A percentile compares a stretch with the other conserved stretches of the same genome.
phyloP scores from a whole-genome alignment of 768 basidiomycete species.

The Termitomyces sp. region DNA sequence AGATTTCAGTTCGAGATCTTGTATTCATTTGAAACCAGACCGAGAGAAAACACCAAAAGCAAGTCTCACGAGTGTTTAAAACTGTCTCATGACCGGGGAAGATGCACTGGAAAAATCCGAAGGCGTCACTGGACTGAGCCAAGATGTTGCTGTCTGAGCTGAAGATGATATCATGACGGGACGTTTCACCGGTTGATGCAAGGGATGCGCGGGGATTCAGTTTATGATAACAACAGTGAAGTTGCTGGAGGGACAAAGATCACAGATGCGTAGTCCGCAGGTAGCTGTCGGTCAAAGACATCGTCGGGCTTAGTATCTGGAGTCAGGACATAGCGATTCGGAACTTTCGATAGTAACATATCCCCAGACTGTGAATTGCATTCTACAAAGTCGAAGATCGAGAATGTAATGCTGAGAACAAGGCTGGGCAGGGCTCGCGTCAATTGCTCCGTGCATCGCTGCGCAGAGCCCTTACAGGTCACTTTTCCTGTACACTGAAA shows the following conservation, averaged over 20 bases:
- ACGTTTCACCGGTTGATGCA: background rate
- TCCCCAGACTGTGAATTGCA: background rate
- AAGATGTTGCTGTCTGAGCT: background rate
- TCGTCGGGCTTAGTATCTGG: background rate
- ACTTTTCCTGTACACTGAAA: background rate
- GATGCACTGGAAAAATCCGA: background rate
- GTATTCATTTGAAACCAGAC: background rate
- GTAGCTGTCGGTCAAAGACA: background rate
- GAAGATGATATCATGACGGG: background rate
- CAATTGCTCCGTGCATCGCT: constrained; percentile 1
- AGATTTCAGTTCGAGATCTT: background rate
- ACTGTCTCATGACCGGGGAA: background rate
- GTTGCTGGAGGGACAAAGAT: background rate
- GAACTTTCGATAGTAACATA: no score
- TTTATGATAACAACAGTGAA: background rate
- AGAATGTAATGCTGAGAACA: background rate
- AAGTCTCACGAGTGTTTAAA: no score
- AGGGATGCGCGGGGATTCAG: background rate
- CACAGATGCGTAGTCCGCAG: background rate
- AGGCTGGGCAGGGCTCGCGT: background rate
- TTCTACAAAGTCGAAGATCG: background rate
- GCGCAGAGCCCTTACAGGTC: background rate
- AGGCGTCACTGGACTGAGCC: background rate
- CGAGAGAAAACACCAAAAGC: background rate
- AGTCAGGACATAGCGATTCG: background rate